phyloP scores from a whole-genome alignment of 1,284 basidiomycete genomes.

The Papiliotrema flavescens region DNA sequence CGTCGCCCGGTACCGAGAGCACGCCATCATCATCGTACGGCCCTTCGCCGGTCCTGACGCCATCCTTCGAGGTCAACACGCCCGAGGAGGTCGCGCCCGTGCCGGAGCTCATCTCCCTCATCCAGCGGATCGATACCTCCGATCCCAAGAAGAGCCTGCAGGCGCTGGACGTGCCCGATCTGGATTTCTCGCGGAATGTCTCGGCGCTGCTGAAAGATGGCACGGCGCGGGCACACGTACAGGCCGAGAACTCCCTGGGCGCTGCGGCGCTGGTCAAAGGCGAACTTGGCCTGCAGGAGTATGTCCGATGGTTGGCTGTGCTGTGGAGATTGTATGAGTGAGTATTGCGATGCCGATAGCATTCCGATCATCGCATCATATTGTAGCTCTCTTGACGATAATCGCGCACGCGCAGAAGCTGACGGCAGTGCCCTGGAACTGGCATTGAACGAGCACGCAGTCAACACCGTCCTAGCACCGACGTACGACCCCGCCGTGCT shows the following conservation, averaged over 20 bases:
- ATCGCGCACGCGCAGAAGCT: background rate
- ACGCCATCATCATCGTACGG: background rate
- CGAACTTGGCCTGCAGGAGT: slow-evolving; percentile 61
- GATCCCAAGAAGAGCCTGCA: slow-evolving; percentile 8
- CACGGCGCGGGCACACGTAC: slow-evolving; percentile 61
- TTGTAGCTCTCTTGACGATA: background rate
- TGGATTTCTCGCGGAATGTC: slow-evolving; percentile 46
- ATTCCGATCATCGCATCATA: background rate
- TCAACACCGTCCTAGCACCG: slow-evolving; percentile 61
- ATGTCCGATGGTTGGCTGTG: slow-evolving; percentile 67
- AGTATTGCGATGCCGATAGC: no score
- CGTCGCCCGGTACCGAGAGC: background rate
- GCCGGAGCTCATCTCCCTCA: background rate
- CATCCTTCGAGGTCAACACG: slow-evolving; percentile 24
- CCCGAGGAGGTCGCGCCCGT: slow-evolving; percentile 1
- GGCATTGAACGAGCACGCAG: slow-evolving; percentile 61
- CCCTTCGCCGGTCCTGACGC: slow-evolving; percentile 7
- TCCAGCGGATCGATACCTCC: background rate
- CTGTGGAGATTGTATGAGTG: slow-evolving; percentile 75
- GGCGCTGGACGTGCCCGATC: slow-evolving; percentile 26
- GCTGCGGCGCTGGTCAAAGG: slow-evolving; percentile 62
- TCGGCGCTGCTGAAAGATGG: slow-evolving; percentile 55
- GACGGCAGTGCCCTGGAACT: slow-evolving; percentile 60
- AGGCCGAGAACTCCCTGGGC: slow-evolving; percentile 60
- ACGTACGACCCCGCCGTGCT: slow-evolving; percentile 70